These are phyloP conservation scores for Aspergillus sp. DNA, from an alignment of 2,329 filamentous ascomycete genomes.

Conservation along the genomic window DNA sequence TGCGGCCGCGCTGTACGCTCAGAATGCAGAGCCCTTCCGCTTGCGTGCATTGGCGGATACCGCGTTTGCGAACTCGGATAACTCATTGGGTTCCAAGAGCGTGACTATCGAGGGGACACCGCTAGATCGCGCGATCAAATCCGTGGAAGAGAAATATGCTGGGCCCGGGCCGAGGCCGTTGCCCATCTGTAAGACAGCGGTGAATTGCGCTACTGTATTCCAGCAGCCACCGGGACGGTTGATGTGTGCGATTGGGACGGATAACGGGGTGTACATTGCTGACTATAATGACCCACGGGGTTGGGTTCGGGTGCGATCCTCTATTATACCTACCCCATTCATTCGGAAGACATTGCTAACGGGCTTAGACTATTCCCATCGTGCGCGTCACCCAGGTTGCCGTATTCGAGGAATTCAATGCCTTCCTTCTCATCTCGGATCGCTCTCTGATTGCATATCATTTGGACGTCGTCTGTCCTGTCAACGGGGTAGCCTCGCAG, in stretches of 20 bases:
- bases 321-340: background rate
- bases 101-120: slow-evolving; percentile 85
- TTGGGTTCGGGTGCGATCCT: slow-evolving; percentile 67
- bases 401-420: slow-evolving; percentile 88
- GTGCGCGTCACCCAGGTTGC: slow-evolving; percentile 81
- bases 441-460: slow-evolving; percentile 89
- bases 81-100: slow-evolving; percentile 52
- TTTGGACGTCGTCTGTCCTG: slow-evolving; percentile 67
- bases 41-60: slow-evolving; percentile 86
- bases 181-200: slow-evolving; percentile 73
- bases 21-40: slow-evolving; percentile 93
- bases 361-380: slow-evolving; percentile 61
- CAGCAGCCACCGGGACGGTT: slow-evolving; percentile 68
- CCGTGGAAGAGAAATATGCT: slow-evolving; percentile 69
- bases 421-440: slow-evolving; percentile 86
- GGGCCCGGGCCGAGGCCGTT: slow-evolving; percentile 56
- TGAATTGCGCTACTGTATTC: slow-evolving; percentile 92
- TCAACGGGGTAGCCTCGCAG: slow-evolving; percentile 40
- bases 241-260: slow-evolving; percentile 89
- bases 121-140: slow-evolving; percentile 78
- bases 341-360: slow-evolving; percentile 22
- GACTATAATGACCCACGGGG: slow-evolving; percentile 82
- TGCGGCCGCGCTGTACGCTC: slow-evolving; percentile 75
- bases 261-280: slow-evolving; percentile 85
- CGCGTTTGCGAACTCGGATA: slow-evolving; percentile 53